These are phyloP conservation scores for Pyrenophora graminea DNA, from an alignment of 2,329 filamentous ascomycete genomes.

Conservation along the genomic window DNA sequence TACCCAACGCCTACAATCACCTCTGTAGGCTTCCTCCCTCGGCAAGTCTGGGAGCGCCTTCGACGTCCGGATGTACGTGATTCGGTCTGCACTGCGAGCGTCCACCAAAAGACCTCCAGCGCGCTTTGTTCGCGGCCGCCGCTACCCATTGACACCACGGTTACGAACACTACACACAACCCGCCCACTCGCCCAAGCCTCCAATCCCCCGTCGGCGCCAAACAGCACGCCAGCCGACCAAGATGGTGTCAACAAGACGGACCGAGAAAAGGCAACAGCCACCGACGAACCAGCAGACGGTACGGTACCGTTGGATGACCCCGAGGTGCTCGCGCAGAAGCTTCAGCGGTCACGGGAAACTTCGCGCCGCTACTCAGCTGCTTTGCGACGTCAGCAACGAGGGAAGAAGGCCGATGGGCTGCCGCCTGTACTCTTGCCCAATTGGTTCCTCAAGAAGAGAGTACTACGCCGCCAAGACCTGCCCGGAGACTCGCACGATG, in stretches of 20 bases:
- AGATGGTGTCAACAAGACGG: constrained; percentile 28
- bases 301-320: constrained; percentile 34
- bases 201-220: constrained; percentile 35
- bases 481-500: constrained; percentile 9
- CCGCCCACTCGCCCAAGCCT: constrained; percentile 29
- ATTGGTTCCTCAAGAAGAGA: constrained; percentile 60
- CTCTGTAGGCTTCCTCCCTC: constrained; percentile 25
- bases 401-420: constrained; percentile 40
- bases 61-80: constrained; percentile 48
- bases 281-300: constrained; percentile 27
- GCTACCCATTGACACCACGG: constrained; percentile 37
- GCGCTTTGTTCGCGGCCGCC: constrained; percentile 44
- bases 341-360: constrained; percentile 43
- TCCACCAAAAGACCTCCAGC: constrained; percentile 44
- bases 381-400: constrained; percentile 40
- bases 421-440: constrained; percentile 56
- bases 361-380: constrained; percentile 40
- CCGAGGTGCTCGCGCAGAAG: constrained; percentile 43
- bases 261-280: constrained; percentile 21
- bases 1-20: constrained; percentile 14
- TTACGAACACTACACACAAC: constrained; percentile 44
- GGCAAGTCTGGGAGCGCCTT: constrained; percentile 21
- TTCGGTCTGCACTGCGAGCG: constrained; percentile 49
- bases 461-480: constrained; percentile 50
- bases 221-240: constrained; percentile 35